Conservation (phyloP, 208 protist species). For the Giardia duodenalis region DNA sequence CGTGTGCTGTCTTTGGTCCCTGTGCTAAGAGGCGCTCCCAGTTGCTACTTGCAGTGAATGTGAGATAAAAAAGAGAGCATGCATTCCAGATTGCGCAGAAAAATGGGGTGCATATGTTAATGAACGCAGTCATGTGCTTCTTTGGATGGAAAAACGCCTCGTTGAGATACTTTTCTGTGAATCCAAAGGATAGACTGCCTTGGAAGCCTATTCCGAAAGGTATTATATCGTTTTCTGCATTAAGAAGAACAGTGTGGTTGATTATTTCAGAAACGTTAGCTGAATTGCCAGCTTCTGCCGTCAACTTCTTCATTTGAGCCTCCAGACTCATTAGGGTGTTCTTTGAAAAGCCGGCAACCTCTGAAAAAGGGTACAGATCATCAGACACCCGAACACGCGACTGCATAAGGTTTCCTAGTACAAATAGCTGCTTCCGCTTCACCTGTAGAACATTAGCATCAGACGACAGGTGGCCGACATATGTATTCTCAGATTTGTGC, state of each 20-base stretch:
- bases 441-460: background rate
- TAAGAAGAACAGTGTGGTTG: background rate
- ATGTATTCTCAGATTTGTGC: too few species aligned
- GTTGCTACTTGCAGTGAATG: background rate
- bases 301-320: background rate
- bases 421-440: background rate
- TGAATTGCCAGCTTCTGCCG: background rate
- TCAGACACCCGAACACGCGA: background rate
- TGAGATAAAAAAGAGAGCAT: slow-evolving; percentile 17
- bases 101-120: background rate
- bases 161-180: background rate
- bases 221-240: background rate
- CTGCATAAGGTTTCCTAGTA: background rate
- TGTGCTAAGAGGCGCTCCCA: background rate
- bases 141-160: background rate
- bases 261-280: background rate
- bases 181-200: background rate
- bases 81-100: slow-evolving; percentile 22
- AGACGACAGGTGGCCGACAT: too few species aligned
- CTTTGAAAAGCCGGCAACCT: background rate
- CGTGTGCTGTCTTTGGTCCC: background rate
- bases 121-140: background rate
- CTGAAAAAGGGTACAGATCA: background rate
- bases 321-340: background rate
- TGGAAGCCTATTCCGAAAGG: background rate